phyloP scores from a whole-genome alignment of 2,329 filamentous ascomycete genomes.

The Botrytis cinerea region DNA sequence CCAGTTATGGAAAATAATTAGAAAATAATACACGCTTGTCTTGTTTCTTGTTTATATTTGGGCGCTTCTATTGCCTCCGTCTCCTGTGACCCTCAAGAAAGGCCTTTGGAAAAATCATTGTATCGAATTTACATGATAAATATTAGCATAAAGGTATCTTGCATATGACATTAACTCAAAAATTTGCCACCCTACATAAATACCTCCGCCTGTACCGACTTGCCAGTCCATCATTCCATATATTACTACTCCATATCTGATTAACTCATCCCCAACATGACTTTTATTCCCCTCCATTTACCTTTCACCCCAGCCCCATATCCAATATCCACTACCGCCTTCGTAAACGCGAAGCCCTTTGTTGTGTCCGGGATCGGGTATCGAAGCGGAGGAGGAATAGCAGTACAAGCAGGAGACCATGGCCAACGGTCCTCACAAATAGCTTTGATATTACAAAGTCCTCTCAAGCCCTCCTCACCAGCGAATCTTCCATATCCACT shows the following conservation, averaged over 20 bases:
- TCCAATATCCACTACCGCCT: conserved; percentile 61
- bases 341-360: conserved; percentile 65
- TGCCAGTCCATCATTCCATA: not conserved
- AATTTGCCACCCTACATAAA: not conserved
- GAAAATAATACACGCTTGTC: not conserved
- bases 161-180: not conserved
- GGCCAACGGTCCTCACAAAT: conserved; percentile 74
- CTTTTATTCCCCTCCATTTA: conserved; percentile 39
- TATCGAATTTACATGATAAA: not conserved
- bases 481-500: conserved; percentile 94
- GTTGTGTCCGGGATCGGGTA: conserved; percentile 74
- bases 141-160: not conserved
- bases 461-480: conserved; percentile 81
- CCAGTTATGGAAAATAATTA: not conserved
- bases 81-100: not conserved
- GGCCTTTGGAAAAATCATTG: accelerated
- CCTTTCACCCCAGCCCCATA: conserved; percentile 50
- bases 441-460: conserved; percentile 84
- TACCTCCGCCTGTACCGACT: not conserved
- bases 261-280: conserved; percentile 36
- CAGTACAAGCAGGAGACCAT: conserved; percentile 66
- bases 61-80: not conserved
- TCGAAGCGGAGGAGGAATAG: conserved; percentile 76
- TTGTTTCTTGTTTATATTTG: not conserved
- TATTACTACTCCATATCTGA: not conserved